Base-by-base conservation (phyloP, 352 stramenopile genomes). In the Phytopythium oedochilum region DNA sequence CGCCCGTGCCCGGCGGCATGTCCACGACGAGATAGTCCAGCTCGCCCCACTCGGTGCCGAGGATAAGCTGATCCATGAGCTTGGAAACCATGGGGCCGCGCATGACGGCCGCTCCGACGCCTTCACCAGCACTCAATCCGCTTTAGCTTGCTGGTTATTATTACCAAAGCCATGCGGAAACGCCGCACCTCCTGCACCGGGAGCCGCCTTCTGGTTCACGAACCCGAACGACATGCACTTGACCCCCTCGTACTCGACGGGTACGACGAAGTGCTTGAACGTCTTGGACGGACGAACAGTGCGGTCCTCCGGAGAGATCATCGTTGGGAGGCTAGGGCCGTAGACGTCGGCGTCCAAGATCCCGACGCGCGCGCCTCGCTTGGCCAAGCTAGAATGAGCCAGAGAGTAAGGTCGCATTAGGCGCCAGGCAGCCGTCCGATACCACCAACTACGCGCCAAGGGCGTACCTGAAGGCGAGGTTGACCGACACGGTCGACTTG, bases 341-440 rank as follows among this genome's bases (percentile, higher is more conserved):
- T 99, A 99, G 38, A 99, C 96, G 68, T 99, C 98, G 0, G 96
- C 96, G 68, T 99, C 98, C 42, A 99, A 84, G 60, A 99, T 98
- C 17, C 97, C 98, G 2, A 99, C 97, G 31, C 79, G 86, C 23
- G 85, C 89, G 14, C 97, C 96, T 47, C 74, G 75, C 60, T 98
- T 84, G 7, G 82, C 69, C 53, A 98, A 70, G 60, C 86, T 96
- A 28, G 12, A 49, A n/a, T n/a, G n/a, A n/a, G n/a, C n/a, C n/a
- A n/a, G n/a, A n/a, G n/a, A n/a, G n/a, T n/a, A n/a, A n/a, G n/a
- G n/a, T n/a, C n/a, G n/a, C n/a, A n/a, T n/a, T n/a, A n/a, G n/a
- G n/a, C 29, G 29, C 10, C 29, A 34, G 10, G 29, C 29, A 34
- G 29, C 5, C 29, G 5, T 34, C 29, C 5, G 29, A 34, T 10